A percentile compares a stretch with the other conserved stretches of the same genome.
Evolutionary conservation across 345 rosid genomes (phyloP).

Genomic region (Eutrema heterophyllum): DNA sequence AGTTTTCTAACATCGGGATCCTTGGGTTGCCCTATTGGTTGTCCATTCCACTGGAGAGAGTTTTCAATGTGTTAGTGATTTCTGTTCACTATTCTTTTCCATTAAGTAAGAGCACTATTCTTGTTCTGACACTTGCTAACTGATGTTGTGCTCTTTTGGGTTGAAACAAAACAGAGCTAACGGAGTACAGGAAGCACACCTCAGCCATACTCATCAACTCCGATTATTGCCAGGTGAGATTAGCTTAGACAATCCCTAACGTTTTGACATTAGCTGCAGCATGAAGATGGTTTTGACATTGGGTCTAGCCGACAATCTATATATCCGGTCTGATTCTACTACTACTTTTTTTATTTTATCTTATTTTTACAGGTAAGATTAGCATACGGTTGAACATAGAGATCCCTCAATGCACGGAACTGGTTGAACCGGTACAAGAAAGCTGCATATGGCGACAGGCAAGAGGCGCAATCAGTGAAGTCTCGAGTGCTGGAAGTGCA

Average conservation of each 20-base stretch:
- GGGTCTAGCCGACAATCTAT: not conserved
- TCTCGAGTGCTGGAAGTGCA: conserved; percentile 34
- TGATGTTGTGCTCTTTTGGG: not conserved
- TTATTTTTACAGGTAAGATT: conserved; percentile 49
- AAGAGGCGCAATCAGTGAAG: conserved; percentile 68
- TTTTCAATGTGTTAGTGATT: conserved; percentile 61
- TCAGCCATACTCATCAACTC: conserved; percentile 50
- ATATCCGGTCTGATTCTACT: not conserved
- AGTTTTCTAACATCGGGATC: conserved; percentile 63
- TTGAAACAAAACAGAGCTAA: conserved; percentile 46
- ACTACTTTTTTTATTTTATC: not conserved
- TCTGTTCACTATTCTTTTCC: not conserved
- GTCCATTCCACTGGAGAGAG: conserved; percentile 57
- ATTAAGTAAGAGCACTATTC: not conserved
- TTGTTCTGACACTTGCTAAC: not conserved
- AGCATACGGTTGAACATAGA: conserved; percentile 56
- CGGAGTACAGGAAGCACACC: conserved; percentile 36
- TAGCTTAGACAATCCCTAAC: not conserved
- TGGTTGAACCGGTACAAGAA: conserved; percentile 77
- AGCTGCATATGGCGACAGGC: conserved; percentile 79
- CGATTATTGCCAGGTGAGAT: conserved; percentile 71
- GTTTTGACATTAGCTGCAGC: not conserved
- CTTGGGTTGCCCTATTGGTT: conserved; percentile 94
- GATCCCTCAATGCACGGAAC: conserved; percentile 59
- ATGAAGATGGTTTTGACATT: not conserved